These are phyloP conservation scores for Hibiscus trionum DNA, from an alignment of 345 rosid species.

Conservation along the genomic window DNA sequence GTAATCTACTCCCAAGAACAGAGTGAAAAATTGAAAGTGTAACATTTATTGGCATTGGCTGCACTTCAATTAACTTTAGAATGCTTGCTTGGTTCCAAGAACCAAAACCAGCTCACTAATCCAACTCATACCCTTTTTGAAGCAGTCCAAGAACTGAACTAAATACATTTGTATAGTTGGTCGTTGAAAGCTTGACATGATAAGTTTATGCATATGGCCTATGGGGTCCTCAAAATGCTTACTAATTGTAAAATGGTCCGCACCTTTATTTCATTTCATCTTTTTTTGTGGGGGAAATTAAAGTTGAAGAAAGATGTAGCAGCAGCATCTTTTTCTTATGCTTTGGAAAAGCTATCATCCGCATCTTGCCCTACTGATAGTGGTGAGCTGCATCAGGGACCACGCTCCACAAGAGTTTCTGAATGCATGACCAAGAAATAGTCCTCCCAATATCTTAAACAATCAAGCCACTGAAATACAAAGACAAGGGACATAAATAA, in stretches of 20 bases:
- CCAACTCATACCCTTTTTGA: slow-evolving; percentile 9
- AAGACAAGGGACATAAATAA: not conserved
- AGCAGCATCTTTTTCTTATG: not conserved
- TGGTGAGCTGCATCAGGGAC: not conserved
- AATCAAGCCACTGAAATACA: not conserved
- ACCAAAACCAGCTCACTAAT: not conserved
- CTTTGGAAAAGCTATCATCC: not conserved
- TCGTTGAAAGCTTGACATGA: not conserved
- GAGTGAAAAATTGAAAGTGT: too few relatives aligned
- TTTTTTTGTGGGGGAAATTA: not conserved
- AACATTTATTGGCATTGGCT: too few relatives aligned
- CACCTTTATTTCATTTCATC: not conserved
- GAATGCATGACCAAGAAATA: not conserved
- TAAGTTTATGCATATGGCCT: not conserved
- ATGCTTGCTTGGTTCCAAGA: not conserved
- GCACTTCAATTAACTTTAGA: too few relatives aligned
- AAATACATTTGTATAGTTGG: not conserved
- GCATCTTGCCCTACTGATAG: not conserved
- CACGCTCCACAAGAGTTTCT: not conserved
- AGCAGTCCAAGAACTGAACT: not conserved
- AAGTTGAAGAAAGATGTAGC: not conserved
- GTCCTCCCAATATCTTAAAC: not conserved
- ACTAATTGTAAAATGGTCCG: not conserved
- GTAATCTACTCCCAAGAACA: too few relatives aligned
- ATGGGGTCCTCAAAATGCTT: not conserved